Evolutionary conservation across 1,284 basidiomycete species (phyloP), one percentile per base, ranked within the genome.

Genomic region (Entoloma clypeatum): DNA sequence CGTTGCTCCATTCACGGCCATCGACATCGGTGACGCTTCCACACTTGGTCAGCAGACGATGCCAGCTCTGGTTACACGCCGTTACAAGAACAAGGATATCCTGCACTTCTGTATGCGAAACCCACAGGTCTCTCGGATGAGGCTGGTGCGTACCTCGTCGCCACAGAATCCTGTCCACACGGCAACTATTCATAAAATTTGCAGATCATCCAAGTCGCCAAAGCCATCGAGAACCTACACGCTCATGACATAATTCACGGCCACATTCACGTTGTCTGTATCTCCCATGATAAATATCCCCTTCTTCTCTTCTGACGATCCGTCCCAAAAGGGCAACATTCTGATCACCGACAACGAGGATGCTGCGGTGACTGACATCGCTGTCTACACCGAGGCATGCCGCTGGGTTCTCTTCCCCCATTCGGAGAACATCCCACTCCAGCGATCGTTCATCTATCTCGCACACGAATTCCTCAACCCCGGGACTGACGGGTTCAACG

Each of bases 241-340:
- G 6, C n/a, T 4, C 31, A 45, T 36, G 22, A 36, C 14, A 16
- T 43, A 2, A 38, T 45, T 2, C 49, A 50, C 22, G 49, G 49
- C 2, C 46, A 50, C 27, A 23, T 50, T 29, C 30, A 50, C 19
- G 45, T 45, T n/a, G 49, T 50, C 33, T 16, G 38, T 28, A 24
- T n/a, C 16, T 5, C 7, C 32, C 7, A 10, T 38, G 19, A 10
- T 10, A 14, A 7, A 8, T 16, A 11, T 33, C 22, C 22, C 18
- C 18, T 23, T 5, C n/a, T 2, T 7, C 25, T 22, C 25, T 19
- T 39, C 14, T 11, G 7, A n/a, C n/a, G 13, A 23, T 10, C n/a
- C 23, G 7, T 4, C 33, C 2, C 16, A 50, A n/a, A n/a, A n/a
- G 49, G 45, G 41, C 3, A 47, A 50, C 22, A 39, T 50, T 9